Conservation (phyloP, 148 eudicot genomes). For the Camellia granthamiana region DNA sequence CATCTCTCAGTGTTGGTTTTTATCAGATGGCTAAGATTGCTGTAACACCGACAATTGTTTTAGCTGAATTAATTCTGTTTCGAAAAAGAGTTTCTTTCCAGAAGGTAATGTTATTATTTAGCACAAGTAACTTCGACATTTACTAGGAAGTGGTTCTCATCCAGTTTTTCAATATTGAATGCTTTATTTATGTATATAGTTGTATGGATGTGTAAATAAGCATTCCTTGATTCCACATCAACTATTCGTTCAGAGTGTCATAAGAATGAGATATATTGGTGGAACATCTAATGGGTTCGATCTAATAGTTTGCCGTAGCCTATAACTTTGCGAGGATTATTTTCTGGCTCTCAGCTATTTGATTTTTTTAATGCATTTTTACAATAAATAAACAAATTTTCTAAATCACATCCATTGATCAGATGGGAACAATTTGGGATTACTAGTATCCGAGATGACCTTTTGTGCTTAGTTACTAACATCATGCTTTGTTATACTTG, state of each 20-base stretch:
- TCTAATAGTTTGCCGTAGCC: background rate
- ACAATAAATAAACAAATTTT: background rate
- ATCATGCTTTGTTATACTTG: background rate
- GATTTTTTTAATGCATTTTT: background rate
- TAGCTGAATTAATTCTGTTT: conserved; percentile 72
- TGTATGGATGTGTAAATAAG: background rate
- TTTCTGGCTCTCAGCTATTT: background rate
- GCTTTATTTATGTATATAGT: conserved; percentile 2
- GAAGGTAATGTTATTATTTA: conserved; percentile 49
- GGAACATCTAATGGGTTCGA: background rate
- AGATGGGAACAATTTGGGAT: background rate
- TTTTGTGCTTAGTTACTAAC: background rate
- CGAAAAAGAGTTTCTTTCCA: conserved; percentile 58
- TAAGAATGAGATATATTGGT: background rate
- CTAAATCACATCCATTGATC: background rate
- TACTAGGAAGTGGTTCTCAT: background rate
- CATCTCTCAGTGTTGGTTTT: conserved; percentile 75
- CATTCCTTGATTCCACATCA: background rate
- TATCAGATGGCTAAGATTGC: conserved; percentile 99
- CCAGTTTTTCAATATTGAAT: background rate
- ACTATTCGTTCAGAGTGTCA: conserved; percentile 3
- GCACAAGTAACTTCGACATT: background rate
- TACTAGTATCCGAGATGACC: background rate
- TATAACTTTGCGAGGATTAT: background rate
- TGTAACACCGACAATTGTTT: conserved; percentile 88